phyloP scores from a whole-genome alignment of 495 filamentous ascomycete genomes.

The Penicillium silybi region DNA sequence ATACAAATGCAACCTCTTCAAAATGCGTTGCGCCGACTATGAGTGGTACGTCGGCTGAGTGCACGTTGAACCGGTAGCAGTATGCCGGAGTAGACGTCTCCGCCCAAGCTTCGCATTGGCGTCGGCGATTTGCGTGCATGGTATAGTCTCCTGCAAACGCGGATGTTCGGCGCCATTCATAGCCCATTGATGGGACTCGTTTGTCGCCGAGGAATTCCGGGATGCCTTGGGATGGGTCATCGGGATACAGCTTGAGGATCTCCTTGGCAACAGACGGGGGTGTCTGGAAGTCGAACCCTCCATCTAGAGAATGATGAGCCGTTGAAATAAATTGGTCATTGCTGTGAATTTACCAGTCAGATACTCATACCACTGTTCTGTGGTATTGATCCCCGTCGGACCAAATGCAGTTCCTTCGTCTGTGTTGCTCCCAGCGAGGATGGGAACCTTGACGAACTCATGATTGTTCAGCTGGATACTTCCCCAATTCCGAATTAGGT shows the following conservation, averaged over 20 bases:
- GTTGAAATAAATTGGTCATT: neutral
- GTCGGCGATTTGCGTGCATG: constrained; percentile 55
- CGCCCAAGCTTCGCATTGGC: constrained; percentile 51
- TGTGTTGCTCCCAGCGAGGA: constrained; percentile 44
- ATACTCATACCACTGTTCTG: constrained; percentile 42
- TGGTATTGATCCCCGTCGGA: constrained; percentile 42
- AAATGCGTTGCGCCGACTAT: constrained; percentile 52
- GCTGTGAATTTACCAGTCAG: constrained; percentile 29
- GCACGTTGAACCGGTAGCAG: constrained; percentile 60
- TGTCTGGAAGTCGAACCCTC: constrained; percentile 29
- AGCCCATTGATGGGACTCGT: constrained; percentile 31
- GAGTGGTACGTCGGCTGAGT: constrained; percentile 32
- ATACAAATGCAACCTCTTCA: constrained; percentile 58
- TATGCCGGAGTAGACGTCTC: constrained; percentile 45
- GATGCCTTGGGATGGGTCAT: constrained; percentile 45
- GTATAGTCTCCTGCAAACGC: constrained; percentile 52
- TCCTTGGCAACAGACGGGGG: constrained; percentile 30
- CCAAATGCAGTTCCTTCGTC: constrained; percentile 49
- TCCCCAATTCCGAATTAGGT: constrained; percentile 42
- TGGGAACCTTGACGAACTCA: constrained; percentile 46
- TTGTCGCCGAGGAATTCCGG: constrained; percentile 41
- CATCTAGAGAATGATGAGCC: constrained; percentile 5
- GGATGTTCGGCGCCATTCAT: constrained; percentile 49
- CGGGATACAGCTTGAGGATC: constrained; percentile 48
- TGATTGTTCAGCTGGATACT: constrained; percentile 30